Evolutionary conservation across 208 protist genomes (phyloP), one percentile per base, ranked within the genome.

Genomic region (Trypanosoma vivax): DNA sequence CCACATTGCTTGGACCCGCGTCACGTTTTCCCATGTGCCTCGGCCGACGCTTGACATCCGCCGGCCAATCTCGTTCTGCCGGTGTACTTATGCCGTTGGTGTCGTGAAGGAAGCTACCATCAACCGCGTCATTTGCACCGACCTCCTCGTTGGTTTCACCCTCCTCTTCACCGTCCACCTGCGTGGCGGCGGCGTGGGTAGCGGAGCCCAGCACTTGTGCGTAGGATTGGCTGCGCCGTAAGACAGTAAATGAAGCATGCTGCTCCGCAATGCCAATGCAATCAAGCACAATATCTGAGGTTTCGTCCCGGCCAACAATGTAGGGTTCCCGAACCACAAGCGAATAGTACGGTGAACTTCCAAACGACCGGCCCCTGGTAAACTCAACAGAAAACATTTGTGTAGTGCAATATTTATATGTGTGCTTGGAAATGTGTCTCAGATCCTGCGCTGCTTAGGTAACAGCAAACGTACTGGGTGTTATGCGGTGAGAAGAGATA

Each of bases 371-470:
- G 9, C 57, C 56, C 2, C 66, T 76, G 14, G 59, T 46, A 43
- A 89, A 76, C 61, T 92, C 80, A 2, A 89, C 48, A 0, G 68
- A 70, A 49, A 76, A 89, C 85, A 92, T 92, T 23, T n/a, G n/a
- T n/a, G n/a, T n/a, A n/a, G n/a, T n/a, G n/a, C n/a, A n/a, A n/a
- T n/a, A n/a, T n/a, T n/a, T n/a, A n/a, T n/a, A n/a, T n/a, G n/a
- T n/a, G n/a, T n/a, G n/a, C n/a, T n/a, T n/a, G n/a, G n/a, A n/a
- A n/a, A n/a, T n/a, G n/a, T n/a, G n/a, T n/a, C n/a, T n/a, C n/a
- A n/a, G n/a, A n/a, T n/a, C n/a, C n/a, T n/a, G n/a, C n/a, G n/a
- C n/a, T n/a, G n/a, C n/a, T n/a, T n/a, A n/a, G n/a, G n/a, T n/a
- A n/a, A n/a, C n/a, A n/a, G n/a, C n/a, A n/a, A n/a, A n/a, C n/a